phyloP scores from a whole-genome alignment of 169 alveolate genomes.

The Eimeria brunetti region DNA sequence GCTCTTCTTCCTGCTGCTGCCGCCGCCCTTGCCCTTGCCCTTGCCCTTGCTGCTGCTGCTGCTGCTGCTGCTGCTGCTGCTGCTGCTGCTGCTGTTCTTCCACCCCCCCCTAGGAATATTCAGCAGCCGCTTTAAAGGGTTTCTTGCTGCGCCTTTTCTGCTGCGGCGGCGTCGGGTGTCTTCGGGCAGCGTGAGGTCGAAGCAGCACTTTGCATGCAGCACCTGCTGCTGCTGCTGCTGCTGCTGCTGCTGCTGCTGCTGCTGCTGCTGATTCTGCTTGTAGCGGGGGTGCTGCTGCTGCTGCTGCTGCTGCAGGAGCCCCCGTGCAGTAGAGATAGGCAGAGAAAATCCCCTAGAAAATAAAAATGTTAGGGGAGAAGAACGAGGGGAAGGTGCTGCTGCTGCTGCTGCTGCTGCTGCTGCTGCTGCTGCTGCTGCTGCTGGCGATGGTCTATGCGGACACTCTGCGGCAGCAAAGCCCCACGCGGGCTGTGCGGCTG shows the following conservation, averaged over 20 bases:
- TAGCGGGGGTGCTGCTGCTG: conserved; percentile 13
- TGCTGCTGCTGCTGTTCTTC: conserved; percentile 30
- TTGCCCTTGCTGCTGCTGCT: not conserved
- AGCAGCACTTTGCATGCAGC: conserved; percentile 49
- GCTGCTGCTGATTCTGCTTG: conserved; percentile 4
- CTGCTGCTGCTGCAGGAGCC: not conserved
- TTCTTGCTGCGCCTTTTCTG: conserved; percentile 43
- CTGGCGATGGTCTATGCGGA: not conserved
- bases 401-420: conserved; percentile 5
- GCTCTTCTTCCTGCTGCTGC: conserved; percentile 6
- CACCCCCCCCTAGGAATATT: conserved; percentile 62
- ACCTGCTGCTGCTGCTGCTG: conserved; percentile 17
- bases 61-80: conserved; percentile 44
- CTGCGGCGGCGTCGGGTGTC: conserved; percentile 27
- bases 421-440: conserved; percentile 63
- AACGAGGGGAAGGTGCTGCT: not conserved
- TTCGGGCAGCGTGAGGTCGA: conserved; percentile 34
- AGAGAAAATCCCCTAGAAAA: not conserved
- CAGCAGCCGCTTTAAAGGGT: conserved; percentile 11
- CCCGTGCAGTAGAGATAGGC: not conserved
- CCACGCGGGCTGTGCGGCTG: conserved; percentile 4
- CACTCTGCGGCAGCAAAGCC: not conserved
- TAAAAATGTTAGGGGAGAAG: not conserved
- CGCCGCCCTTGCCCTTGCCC: not conserved
- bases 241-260: not conserved